Evolutionary conservation across 2,329 filamentous ascomycete genomes (phyloP), one percentile per base, ranked within the genome.

Genomic region (Sphaerostilbella broomeana): DNA sequence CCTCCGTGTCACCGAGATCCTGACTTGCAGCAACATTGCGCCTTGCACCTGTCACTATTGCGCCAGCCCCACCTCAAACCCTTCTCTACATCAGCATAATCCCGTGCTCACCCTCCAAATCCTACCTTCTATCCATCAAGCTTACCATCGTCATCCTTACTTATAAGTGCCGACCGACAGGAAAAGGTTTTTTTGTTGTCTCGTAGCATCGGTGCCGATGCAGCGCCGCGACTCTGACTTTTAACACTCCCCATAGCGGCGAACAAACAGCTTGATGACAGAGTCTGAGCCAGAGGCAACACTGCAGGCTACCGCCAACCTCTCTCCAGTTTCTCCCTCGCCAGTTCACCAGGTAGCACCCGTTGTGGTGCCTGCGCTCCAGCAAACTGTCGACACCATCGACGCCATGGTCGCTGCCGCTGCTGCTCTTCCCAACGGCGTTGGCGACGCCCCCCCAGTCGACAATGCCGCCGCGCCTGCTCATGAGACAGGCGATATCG

Each of bases 251-350:
- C 19, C 21, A n/a, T 24, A 17, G 26, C 16, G 16, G 7, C 19
- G 12, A 13, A 16, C 33, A 8, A 16, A 25, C 38, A 41, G 28
- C 38, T 34, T 31, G 32, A 44, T 37, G 35, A 26, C 38, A 25
- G 43, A 45, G 21, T 32, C 27, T 54, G 64, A 67, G 45, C 59
- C 56, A 45, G 59, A 67, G 43, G 66, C 68, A 32, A 62, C 69
- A 53, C 53, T 73, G 47, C 64, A 71, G 65, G 72, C 71, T 51
- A 65, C 70, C 50, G 71, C 71, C 60, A 63, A 69, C 56, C 60
- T 76, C 42, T 72, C 65, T 33, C 72, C 71, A 10, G 53, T 74
- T 35, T 75, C 71, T 36, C 73, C 71, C 33, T 60, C 68, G 42
- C 63, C 69, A 42, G 53, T 72, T 43, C 63, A 73, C 47, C 64